Base-by-base conservation (phyloP, 495 filamentous ascomycete species). In the Penicillium manginii region DNA sequence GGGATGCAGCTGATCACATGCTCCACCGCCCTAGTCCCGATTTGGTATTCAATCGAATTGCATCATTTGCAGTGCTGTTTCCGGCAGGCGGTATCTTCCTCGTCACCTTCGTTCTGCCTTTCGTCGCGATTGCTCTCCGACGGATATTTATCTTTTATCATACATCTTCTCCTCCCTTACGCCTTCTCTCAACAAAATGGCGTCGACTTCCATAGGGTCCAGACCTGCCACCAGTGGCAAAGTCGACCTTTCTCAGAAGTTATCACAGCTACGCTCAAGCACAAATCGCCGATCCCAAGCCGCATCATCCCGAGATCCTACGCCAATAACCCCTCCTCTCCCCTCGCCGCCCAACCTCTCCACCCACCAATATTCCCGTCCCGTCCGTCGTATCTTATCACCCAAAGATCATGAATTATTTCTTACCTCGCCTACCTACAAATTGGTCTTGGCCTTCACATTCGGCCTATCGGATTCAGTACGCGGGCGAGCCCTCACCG, bases 401-500 rank as follows among this genome's bases (percentile, higher is more conserved):
- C 73, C 77, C 2, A 73, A 83, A 45, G 96, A 99, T 66, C 93
- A 94, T 68, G 83, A 90, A 14, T 73, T 91, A 7, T 99, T 96
- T 69, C 81, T 91, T 9, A 73, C 84, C 12, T 97, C 93, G 0
- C 82, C 88, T 0, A 90, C 93, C 7, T 89, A 93, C 69, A 80
- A 73, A 3, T 85, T 97, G 6, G 78, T 99, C 51, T 68, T 89
- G 21, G 84, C 88, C 18, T 99, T 96, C 66, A 83, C 97, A 60
- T 97, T 96, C 65, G 82, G 84, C 32, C 87, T 98, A 40, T 86
- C 91, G 40, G 92, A 97, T 58, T 85, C 89, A 0, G 90, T 96
- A 40, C 78, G 86, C 54, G 91, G 92, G 66, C 83, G 77, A 17
- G 84, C 90, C n/a, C 80, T 88, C 54, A 91, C 90, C 1, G 82